Evolutionary conservation across 805 yeast species (phyloP).

Genomic region (Metschnikowia dekortorum): DNA sequence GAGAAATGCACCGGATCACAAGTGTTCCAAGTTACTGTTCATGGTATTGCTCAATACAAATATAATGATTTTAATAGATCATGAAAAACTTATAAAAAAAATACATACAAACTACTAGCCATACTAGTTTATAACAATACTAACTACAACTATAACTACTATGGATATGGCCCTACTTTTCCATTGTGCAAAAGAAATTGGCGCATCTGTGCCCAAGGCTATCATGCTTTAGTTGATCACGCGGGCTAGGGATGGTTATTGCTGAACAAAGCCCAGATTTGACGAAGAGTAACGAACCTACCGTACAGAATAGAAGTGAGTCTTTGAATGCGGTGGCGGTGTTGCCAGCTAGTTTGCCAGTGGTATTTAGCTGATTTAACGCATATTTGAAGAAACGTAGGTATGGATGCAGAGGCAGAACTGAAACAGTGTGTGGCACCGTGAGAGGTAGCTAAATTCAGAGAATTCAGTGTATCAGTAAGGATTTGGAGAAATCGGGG

Average conservation of each 20-base stretch:
- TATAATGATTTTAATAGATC: too few relatives aligned
- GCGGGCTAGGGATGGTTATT: slow-evolving; percentile 73
- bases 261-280: slow-evolving; percentile 72
- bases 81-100: too few relatives aligned
- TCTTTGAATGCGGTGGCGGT: slow-evolving; percentile 94
- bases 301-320: slow-evolving; percentile 92
- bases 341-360: slow-evolving; percentile 89
- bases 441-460: too few relatives aligned
- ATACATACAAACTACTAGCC: too few relatives aligned
- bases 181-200: slow-evolving; percentile 88
- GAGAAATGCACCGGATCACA: too few relatives aligned
- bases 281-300: slow-evolving; percentile 84
- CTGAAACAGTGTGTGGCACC: too few relatives aligned
- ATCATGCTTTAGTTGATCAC: slow-evolving; percentile 88
- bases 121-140: too few relatives aligned
- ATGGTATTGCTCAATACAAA: too few relatives aligned
- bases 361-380: slow-evolving; percentile 42
- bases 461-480: not conserved
- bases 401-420: too few relatives aligned
- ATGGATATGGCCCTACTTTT: slow-evolving; percentile 83
- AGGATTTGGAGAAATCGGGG: too few relatives aligned
- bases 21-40: too few relatives aligned
- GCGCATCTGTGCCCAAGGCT: slow-evolving; percentile 95
- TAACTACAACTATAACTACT: slow-evolving; percentile 27
- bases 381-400: not conserved